Base-by-base conservation (phyloP, 2,329 filamentous ascomycete species). In the Pezicula carpinea region DNA sequence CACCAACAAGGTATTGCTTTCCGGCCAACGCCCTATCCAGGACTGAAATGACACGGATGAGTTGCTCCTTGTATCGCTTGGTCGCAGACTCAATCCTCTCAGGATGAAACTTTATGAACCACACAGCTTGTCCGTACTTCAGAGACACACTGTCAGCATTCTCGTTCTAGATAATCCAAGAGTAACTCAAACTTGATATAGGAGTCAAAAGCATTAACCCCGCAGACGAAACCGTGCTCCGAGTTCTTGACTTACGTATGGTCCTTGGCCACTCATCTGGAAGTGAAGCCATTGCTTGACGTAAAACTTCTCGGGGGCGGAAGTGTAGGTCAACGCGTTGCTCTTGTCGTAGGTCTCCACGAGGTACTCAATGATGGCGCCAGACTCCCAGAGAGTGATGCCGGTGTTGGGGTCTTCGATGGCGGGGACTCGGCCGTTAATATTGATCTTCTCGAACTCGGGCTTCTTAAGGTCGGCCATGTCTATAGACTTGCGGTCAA, bases 351-450 rank as follows among this genome's bases (percentile, higher is more conserved):
- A 71, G 14, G 56, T 58, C 39, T 66, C 62, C 40, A 66, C 48
- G 14, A 72, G 48, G 44, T 73, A 74, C 42, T 69, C 64, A 49
- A 73, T 57, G 47, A 71, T 69, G 1, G 71, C 69, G 11, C 68
- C 68, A 23, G 62, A 66, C 53, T 74, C 70, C 66, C 68, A 74
- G 43, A 68, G 61, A 0, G 61, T 64, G 39, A 73, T 60, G 44
- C 63, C 62, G 46, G 70, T 71, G 19, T 62, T 60, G 44, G 67
- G 64, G 52, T 72, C 61, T 23, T 70, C 49, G 23, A 63, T 53
- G 8, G 56, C 48, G 3, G 60, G 60, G 17, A 61, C 48, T 5
- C 48, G 47, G 31, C 58, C 53, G 38, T 60, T 60, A 18, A 53
- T 50, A 41, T 58, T 58, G 38, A 59, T 39, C 7, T 35, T 39